phyloP scores from a whole-genome alignment of 768 basidiomycete genomes.

The Paxillus rubicundulus region DNA sequence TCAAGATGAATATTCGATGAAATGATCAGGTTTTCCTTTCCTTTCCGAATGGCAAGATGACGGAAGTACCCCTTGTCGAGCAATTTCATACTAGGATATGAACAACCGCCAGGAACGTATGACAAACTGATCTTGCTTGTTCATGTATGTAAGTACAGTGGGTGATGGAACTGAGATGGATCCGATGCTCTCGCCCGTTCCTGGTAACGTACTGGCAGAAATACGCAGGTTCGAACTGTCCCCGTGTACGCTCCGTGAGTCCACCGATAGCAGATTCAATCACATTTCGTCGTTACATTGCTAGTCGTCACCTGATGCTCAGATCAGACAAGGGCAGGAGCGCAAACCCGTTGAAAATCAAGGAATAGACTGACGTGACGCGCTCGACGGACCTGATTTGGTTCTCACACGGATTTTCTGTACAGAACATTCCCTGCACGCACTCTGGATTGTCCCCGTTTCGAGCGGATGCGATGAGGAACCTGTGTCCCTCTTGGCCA shows the following conservation, averaged over 20 bases:
- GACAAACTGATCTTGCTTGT: no score
- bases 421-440: constrained; percentile 11
- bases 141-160: not conserved
- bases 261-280: not conserved
- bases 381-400: not conserved
- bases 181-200: not conserved
- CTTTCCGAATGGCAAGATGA: constrained; percentile 10
- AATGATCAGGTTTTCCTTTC: constrained; percentile 1
- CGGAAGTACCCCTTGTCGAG: constrained; percentile 7
- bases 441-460: constrained; percentile 15
- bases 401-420: constrained; percentile 19
- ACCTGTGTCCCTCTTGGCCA: constrained; percentile 1
- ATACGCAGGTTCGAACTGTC: constrained; percentile 7
- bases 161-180: not conserved
- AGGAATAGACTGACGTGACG: constrained; percentile 6
- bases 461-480: constrained; percentile 15
- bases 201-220: not conserved
- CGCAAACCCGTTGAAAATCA: constrained; percentile 5
- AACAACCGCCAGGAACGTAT: constrained; percentile 9
- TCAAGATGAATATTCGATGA: not conserved
- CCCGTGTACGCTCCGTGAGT: not conserved
- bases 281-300: not conserved
- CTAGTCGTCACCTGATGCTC: constrained; percentile 2
- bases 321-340: constrained; percentile 4
- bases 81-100: not conserved